Evolutionary conservation across 164 flowering plant species (phyloP).

Genomic region (Vitis rupestris): DNA sequence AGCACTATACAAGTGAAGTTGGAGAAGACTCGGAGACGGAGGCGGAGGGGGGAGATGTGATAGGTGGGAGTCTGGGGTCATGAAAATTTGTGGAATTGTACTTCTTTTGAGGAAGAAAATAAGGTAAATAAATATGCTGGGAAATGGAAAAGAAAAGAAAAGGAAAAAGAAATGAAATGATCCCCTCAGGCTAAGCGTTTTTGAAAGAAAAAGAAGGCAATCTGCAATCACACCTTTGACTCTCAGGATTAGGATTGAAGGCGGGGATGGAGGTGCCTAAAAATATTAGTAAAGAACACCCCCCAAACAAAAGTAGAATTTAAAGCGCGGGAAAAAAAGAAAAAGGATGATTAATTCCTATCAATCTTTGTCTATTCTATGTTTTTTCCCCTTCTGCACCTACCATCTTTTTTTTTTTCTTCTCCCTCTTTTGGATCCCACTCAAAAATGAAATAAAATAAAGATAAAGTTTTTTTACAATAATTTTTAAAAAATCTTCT

Average conservation of each 20-base stretch:
- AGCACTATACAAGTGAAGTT: too few species aligned
- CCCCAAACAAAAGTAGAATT: conserved; percentile 1
- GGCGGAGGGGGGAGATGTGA: not conserved
- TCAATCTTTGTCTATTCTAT: not conserved
- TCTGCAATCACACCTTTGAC: conserved; percentile 14
- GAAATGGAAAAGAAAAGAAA: not conserved
- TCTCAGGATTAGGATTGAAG: not conserved
- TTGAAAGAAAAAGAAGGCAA: not conserved
- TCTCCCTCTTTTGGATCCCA: too few species aligned
- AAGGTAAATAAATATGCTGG: too few species aligned
- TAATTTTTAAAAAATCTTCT: too few species aligned
- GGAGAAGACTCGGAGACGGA: too few species aligned
- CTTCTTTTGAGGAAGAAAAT: too few species aligned
- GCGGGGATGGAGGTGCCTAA: conserved; percentile 3
- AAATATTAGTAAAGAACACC: not conserved
- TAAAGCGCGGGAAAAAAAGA: conserved; percentile 33
- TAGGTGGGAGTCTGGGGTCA: too few species aligned
- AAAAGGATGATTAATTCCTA: not conserved
- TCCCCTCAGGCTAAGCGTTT: not conserved
- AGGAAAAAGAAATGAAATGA: not conserved
- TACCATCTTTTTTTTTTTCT: not conserved
- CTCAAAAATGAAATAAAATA: too few species aligned
- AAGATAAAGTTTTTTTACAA: too few species aligned
- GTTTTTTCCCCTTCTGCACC: too few species aligned
- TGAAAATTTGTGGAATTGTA: too few species aligned